A percentile compares a stretch with the other conserved stretches of the same genome.
These are phyloP conservation scores for Fusarium bactridioides DNA, from an alignment of 2,329 filamentous ascomycete species.

Conservation along the genomic window DNA sequence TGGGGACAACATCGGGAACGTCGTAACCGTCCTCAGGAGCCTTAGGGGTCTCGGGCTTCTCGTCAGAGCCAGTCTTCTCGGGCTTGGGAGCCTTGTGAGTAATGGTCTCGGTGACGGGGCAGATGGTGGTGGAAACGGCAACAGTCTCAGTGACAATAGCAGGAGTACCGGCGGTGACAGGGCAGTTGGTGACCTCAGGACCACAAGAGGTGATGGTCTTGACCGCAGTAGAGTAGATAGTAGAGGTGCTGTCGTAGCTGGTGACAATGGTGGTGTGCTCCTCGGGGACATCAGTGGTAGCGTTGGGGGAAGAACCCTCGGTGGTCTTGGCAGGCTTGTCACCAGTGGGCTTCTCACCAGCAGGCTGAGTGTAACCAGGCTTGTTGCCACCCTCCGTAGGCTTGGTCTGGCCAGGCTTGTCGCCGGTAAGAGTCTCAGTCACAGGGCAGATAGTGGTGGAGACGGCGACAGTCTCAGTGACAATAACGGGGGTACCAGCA, in stretches of 20 bases:
- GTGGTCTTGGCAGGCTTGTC: constrained; percentile 26
- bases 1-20: constrained; percentile 75
- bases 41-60: constrained; percentile 44
- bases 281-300: constrained; percentile 39
- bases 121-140: constrained; percentile 36
- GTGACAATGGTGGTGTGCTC: constrained; percentile 28
- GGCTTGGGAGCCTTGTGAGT: constrained; percentile 28
- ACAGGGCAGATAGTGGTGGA: constrained; percentile 70
- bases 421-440: constrained; percentile 55
- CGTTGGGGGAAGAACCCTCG: constrained; percentile 27
- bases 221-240: constrained; percentile 24
- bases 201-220: constrained; percentile 38
- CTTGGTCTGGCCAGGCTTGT: constrained; percentile 18
- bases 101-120: constrained; percentile 38
- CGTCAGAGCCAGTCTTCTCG: constrained; percentile 32
- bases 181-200: constrained; percentile 56
- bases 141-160: constrained; percentile 39
- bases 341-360: constrained; percentile 23
- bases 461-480: constrained; percentile 63
- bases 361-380: neutral
- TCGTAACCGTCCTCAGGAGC: constrained; percentile 42
- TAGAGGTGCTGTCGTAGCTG: constrained; percentile 22
- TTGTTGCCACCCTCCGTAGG: constrained; percentile 13
- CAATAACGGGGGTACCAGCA: constrained; percentile 53
- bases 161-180: constrained; percentile 45